Evolutionary conservation across 352 stramenopile genomes (phyloP), one percentile per base, ranked within the genome.

Genomic region (Blastocystis sp.): DNA sequence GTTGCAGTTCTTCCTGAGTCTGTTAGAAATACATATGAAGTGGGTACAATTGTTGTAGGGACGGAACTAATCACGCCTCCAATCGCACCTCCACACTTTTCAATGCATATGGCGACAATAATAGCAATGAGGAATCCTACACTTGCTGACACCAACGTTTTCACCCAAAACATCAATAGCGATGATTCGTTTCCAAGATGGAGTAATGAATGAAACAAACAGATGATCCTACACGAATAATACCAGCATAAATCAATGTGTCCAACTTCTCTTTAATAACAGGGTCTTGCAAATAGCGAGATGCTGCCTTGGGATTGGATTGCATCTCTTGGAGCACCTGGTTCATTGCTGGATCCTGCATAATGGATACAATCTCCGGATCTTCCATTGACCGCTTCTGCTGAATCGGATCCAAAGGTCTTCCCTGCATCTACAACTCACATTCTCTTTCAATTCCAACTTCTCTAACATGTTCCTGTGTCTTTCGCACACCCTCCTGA

Each of bases 251-350:
- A 90, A 99, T 98, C 39, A 99, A 92, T 90, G 98, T 98, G 88
- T 99, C 92, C 88, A 99, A 98, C 92, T 99, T 99, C 24, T 91
- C 92, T 90, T 95, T 92, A 59, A 99, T 96, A 42, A 88, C 91
- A 0, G 94, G 90, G 92, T 99, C 95, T 87, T 93, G 89, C 91
- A 99, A 92, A 88, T 97, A 95, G 89, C 96, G 90, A 89, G 92
- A 89, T 21, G 94, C 94, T 0, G 92, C 91, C 32, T 88, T 88
- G 1, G 95, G 95, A 91, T 98, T 97, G 73, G 95, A 93, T 89
- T 97, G 93, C 89, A 99, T 97, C 90, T 99, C 96, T 88, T 95
- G 93, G 54, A 99, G 92, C 71, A 98, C 95, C 88, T 98, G 95
- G 88, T 97, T 93, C 88, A 99, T 97, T 51, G 98, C 91, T 19